Evolutionary conservation across 495 filamentous ascomycete species (phyloP).

Genomic region (Trichoderma parareesei): DNA sequence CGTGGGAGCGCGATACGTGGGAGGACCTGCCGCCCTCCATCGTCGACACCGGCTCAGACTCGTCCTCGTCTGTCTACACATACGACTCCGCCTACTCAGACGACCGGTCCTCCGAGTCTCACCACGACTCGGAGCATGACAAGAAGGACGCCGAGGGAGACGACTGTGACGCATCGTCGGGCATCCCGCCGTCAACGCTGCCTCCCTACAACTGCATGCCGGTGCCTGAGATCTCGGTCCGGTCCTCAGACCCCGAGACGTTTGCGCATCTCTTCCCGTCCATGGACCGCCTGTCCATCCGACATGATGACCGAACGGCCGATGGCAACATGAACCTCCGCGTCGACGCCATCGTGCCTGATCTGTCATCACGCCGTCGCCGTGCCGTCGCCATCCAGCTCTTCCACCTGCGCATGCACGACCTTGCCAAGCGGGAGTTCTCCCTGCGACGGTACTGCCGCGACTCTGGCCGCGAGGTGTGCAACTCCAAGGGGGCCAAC

Average conservation of each 20-base stretch:
- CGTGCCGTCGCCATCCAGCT: constrained; percentile 64
- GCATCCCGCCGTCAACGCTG: constrained; percentile 21
- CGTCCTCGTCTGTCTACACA: constrained; percentile 60
- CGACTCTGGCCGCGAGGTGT: constrained; percentile 88
- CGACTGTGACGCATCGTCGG: not conserved
- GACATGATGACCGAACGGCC: constrained; percentile 82
- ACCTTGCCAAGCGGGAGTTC: constrained; percentile 77
- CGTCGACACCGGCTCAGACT: constrained; percentile 15
- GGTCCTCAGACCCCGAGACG: constrained; percentile 69
- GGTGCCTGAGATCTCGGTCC: constrained; percentile 44
- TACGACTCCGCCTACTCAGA: constrained; percentile 65
- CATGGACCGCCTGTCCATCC: constrained; percentile 66
- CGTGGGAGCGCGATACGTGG: constrained; percentile 7
- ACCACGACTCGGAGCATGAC: constrained; percentile 38
- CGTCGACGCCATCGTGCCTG: constrained; percentile 65
- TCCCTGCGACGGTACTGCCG: constrained; percentile 88
- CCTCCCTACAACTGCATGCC: constrained; percentile 54
- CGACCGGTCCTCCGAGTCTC: constrained; percentile 49
- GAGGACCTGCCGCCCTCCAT: not conserved
- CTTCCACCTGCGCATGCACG: constrained; percentile 94
- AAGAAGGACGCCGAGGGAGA: constrained; percentile 20
- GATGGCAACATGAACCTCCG: constrained; percentile 98
- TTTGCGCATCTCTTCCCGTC: constrained; percentile 89
- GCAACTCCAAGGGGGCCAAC: constrained; percentile 72
- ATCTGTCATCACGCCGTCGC: constrained; percentile 28